These are phyloP conservation scores for Leccinum imitatum DNA, from an alignment of 768 basidiomycete species.

Conservation along the genomic window DNA sequence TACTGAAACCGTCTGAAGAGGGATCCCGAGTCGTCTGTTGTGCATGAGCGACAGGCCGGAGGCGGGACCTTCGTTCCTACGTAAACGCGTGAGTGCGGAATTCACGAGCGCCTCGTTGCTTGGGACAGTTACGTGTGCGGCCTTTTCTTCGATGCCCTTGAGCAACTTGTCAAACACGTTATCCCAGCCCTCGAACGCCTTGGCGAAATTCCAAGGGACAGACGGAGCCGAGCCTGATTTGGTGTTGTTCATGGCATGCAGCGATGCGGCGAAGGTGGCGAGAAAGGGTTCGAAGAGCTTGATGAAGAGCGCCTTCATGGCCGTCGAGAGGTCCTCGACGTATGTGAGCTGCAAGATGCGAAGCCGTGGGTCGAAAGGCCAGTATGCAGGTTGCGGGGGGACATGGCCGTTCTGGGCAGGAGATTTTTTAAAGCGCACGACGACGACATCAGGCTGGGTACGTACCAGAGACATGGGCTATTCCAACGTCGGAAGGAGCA, in stretches of 20 bases:
- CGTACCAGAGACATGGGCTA: too few species aligned
- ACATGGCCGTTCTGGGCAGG: too few species aligned
- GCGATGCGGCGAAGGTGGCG: constrained; percentile 76
- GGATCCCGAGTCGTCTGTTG: constrained; percentile 40
- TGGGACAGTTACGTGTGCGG: constrained; percentile 50
- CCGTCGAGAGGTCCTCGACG: constrained; percentile 80
- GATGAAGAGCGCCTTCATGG: constrained; percentile 82
- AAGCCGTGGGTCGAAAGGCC: too few species aligned
- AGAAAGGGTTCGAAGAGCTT: constrained; percentile 85
- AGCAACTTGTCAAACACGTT: constrained; percentile 74
- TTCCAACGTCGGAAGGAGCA: too few species aligned
- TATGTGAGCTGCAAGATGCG: constrained; percentile 94
- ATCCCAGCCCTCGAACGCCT: constrained; percentile 81
- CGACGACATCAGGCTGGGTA: too few species aligned
- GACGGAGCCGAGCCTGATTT: constrained; percentile 37
- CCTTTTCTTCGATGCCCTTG: constrained; percentile 71
- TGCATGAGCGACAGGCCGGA: constrained; percentile 40
- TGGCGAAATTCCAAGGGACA: constrained; percentile 64
- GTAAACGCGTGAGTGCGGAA: not conserved
- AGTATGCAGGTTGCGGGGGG: too few species aligned
- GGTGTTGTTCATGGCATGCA: constrained; percentile 59
- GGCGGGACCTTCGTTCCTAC: constrained; percentile 73
- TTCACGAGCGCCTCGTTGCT: not conserved
- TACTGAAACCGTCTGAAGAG: constrained; percentile 59
- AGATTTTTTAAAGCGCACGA: too few species aligned